Evolutionary conservation across 352 stramenopile genomes (phyloP).

Genomic region (Globisporangium perplexum): DNA sequence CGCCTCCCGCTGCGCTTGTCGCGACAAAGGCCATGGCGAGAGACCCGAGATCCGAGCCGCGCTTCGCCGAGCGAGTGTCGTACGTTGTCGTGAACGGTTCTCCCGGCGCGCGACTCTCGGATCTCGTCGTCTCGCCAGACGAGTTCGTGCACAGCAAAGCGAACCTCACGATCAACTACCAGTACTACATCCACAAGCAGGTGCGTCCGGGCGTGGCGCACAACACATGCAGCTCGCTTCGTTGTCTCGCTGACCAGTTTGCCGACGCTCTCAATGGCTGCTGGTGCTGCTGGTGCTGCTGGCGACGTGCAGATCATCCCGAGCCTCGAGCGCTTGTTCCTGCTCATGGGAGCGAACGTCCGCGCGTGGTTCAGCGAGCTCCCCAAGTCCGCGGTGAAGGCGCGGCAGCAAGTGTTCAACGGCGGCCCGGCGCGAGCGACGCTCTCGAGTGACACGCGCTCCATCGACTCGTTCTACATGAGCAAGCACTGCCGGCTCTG

Average conservation of each 20-base stretch:
- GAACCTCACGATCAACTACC: slow-evolving; percentile 76
- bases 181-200: slow-evolving; percentile 93
- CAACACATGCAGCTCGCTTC: neutral
- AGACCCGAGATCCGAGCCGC: slow-evolving; percentile 68
- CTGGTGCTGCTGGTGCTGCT: neutral
- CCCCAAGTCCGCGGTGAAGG: slow-evolving; percentile 53
- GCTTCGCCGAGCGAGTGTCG: slow-evolving; percentile 81
- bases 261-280: too few species aligned
- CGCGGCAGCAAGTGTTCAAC: slow-evolving; percentile 26
- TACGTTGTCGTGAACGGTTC: slow-evolving; percentile 90
- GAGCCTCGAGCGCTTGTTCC: slow-evolving; percentile 79
- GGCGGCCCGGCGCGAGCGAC: neutral
- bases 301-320: slow-evolving; percentile 47
- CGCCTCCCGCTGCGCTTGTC: slow-evolving; percentile 71
- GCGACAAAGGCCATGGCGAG: slow-evolving; percentile 74
- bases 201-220: slow-evolving; percentile 25
- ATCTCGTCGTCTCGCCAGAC: slow-evolving; percentile 85
- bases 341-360: slow-evolving; percentile 76
- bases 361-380: slow-evolving; percentile 65
- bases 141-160: slow-evolving; percentile 47
- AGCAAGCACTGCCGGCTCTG: slow-evolving; percentile 81
- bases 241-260: neutral
- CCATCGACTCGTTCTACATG: slow-evolving; percentile 82
- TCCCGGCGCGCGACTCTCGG: slow-evolving; percentile 81
- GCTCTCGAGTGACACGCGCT: slow-evolving; percentile 15